Base-by-base conservation (phyloP, 2,329 filamentous ascomycete genomes). In the Alternaria solani region DNA sequence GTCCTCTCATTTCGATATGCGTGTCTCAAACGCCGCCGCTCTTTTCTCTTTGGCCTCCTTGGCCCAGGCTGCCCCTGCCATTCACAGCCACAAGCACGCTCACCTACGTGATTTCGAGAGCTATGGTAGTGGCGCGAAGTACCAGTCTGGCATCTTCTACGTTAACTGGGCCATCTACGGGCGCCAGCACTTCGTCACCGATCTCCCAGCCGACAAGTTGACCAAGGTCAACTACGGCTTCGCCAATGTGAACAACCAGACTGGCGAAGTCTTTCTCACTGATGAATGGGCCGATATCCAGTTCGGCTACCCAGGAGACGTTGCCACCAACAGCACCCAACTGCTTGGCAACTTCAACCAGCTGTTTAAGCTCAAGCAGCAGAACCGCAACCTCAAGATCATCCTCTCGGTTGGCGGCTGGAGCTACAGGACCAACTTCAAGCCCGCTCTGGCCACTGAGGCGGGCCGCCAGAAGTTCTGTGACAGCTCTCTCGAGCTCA, bases 211-310 rank as follows among this genome's bases (percentile, higher is more conserved):
- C 5, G 87, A 94, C 57, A 90, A 92, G 57, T 86, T 97, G 49
- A 97, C 94, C 0, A 94, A 97, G 74, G 80, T 97, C 12, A 87
- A 97, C 23, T 97, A 97, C 70, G 86, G 93, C 16, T 97, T 97
- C 80, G 94, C 93, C 74, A 96, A 97, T 75, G 86, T 97, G 52
- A 86, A 88, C 5, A 91, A 94, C 8, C 87, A 84, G 5, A 88
- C 85, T 25, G 94, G 94, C 52, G 92, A 96, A 79, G 93, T 78
- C 48, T 56, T 66, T 32, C 64, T 73, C 39, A 61, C 63, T 1
- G 70, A 73, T 30, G 59, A 62, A 39, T 73, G 65, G 65, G 61
- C 70, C 2, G 70, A 73, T 43, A 69, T 81, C 2, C 82, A 92
- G 59, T 91, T 89, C 73, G 87, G 87, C 67, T 94, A 91, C 69